Evolutionary conservation across 805 yeast species (phyloP), one percentile per base, ranked within the genome.

Genomic region (Blastobotrys chiropterorum): DNA sequence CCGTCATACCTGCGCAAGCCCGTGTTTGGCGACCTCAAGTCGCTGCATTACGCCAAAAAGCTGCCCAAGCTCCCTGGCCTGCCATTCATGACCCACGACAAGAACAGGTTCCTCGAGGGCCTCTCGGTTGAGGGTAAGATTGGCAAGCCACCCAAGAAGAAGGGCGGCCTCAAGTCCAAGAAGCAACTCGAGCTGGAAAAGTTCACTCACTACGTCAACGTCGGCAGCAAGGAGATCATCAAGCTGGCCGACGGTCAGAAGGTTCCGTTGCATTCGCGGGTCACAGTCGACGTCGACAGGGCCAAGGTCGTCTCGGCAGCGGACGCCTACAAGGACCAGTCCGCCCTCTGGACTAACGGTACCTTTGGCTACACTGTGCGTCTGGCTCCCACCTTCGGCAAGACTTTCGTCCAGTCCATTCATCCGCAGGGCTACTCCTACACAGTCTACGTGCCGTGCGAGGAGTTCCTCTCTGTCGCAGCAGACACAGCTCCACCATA

Each of bases 251-350:
- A 73, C 5, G 53, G 53, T 14, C 79, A 77, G 56, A 82, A 81
- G 52, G 82, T 87, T 2, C 96, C 96, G 2, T 77, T 80, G 0
- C 81, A 86, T 59, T 88, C 85, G 14, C 73, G 95, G 57, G 96
- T 90, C 7, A 87, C 95, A 0, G 87, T 90, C 1, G 88, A 90
- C 61, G 56, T 81, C 7, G 71, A 79, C 44, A 77, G 77, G 8
- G 76, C 75, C 48, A 77, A 75, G 50, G 79, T 88, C 11, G 94
- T 87, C 0, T 79, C 88, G 0, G 88, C 94, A 5, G 58, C 71
- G 8, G 82, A 77, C 47, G 95, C 94, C 0, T 86, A 87, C 58
- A 71, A 68, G 20, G 44, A 50, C 1, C n/a, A 21, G 11, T 7
- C 30, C 16, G 21, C 40, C 2, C 34, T 26, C 34, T 17, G 22